Conservation (phyloP, 2,329 filamentous ascomycete genomes). For the Phaeoacremonium minimum region DNA sequence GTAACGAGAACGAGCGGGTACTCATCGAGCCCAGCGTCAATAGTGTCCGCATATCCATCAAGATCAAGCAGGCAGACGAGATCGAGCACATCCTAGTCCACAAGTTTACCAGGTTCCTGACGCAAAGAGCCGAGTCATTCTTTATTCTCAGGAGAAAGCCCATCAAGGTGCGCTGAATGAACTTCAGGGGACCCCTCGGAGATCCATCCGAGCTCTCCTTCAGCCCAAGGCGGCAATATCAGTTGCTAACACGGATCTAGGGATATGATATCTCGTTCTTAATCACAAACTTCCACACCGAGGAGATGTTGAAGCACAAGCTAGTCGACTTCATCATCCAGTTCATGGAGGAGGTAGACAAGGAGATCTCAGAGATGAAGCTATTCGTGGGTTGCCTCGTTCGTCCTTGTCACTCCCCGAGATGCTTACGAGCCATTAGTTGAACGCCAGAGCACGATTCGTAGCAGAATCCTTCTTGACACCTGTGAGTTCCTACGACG, state of each 20-base stretch:
- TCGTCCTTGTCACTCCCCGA: too few relatives aligned
- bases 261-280: conserved; percentile 98
- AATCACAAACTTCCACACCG: conserved; percentile 98
- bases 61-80: conserved; percentile 99
- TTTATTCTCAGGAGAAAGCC: conserved; percentile 95
- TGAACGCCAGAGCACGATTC: conserved; percentile 95
- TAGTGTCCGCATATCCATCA: conserved; percentile 93
- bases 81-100: conserved; percentile 97
- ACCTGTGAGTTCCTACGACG: conserved; percentile 37
- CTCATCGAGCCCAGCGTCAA: conserved; percentile 96
- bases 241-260: conserved; percentile 39
- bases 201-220: too few relatives aligned
- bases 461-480: conserved; percentile 98
- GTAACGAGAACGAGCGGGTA: conserved; percentile 96
- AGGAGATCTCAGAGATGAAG: conserved; percentile 99
- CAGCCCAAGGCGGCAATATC: too few relatives aligned
- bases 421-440: conserved; percentile 40
- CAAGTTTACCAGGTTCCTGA: conserved; percentile 97
- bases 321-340: conserved; percentile 98
- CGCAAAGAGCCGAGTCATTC: conserved; percentile 92
- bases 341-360: conserved; percentile 99
- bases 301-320: conserved; percentile 98
- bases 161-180: conserved; percentile 70
- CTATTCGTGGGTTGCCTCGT: conserved; percentile 59
- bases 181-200: too few relatives aligned